phyloP scores from a whole-genome alignment of 2,329 filamentous ascomycete species.

The Onygenales sp. region DNA sequence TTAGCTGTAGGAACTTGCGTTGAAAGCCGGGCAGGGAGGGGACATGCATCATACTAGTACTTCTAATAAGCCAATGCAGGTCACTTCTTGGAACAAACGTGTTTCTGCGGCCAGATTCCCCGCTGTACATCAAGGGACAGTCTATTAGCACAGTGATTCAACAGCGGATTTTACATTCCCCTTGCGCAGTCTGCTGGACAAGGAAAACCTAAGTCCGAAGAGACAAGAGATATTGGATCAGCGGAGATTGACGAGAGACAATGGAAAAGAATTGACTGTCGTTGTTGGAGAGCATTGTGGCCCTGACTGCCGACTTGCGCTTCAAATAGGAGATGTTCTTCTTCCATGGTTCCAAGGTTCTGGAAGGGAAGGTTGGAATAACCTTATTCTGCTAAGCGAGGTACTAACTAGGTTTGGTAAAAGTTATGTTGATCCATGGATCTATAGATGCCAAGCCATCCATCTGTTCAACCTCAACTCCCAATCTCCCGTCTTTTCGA shows the following conservation, averaged over 20 bases:
- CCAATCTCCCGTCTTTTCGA: too few relatives aligned
- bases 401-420: too few relatives aligned
- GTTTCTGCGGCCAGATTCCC: slow-evolving; percentile 44
- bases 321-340: slow-evolving; percentile 6
- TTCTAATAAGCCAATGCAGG: slow-evolving; percentile 58
- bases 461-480: too few relatives aligned
- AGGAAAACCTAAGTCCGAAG: slow-evolving; percentile 52
- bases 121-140: slow-evolving; percentile 46
- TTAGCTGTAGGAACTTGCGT: neutral
- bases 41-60: slow-evolving; percentile 53
- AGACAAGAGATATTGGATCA: slow-evolving; percentile 30
- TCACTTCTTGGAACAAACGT: slow-evolving; percentile 55
- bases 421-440: too few relatives aligned
- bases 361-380: too few relatives aligned
- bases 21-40: slow-evolving; percentile 50
- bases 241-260: slow-evolving; percentile 5
- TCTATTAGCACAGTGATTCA: slow-evolving; percentile 50
- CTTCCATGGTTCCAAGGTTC: too few relatives aligned
- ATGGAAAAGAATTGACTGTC: slow-evolving; percentile 8
- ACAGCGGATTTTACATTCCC: slow-evolving; percentile 44
- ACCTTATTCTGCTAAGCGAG: too few relatives aligned
- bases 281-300: slow-evolving; percentile 33
- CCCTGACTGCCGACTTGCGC: slow-evolving; percentile 26
- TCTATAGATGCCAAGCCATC: too few relatives aligned
- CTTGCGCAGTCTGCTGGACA: slow-evolving; percentile 45